These are phyloP conservation scores for Dichotomocladium elegans DNA, from an alignment of 371 early-diverging fungal species.

Conservation along the genomic window DNA sequence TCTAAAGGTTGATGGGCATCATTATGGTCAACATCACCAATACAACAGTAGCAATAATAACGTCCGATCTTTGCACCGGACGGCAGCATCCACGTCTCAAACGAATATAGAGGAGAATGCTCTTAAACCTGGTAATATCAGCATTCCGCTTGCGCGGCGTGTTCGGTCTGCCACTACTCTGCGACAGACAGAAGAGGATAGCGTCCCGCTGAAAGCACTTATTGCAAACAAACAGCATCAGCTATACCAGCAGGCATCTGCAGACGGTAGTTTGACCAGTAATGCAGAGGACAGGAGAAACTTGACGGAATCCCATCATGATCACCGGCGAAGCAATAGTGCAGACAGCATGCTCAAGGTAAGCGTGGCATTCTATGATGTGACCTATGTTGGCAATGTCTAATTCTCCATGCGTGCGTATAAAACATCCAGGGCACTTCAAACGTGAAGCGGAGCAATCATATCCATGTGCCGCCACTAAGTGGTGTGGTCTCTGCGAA, in stretches of 20 bases:
- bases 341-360: slow-evolving; percentile 25
- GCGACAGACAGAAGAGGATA: slow-evolving; percentile 26
- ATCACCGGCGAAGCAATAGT: slow-evolving; percentile 39
- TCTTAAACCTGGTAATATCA: background rate
- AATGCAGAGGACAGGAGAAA: background rate
- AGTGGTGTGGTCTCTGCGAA: background rate
- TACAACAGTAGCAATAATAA: background rate
- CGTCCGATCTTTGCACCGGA: too few relatives aligned
- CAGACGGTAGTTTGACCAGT: background rate
- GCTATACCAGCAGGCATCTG: slow-evolving; percentile 11
- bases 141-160: slow-evolving; percentile 27
- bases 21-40: slow-evolving; percentile 3
- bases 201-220: slow-evolving; percentile 28
- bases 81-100: slow-evolving; percentile 1
- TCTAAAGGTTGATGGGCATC: slow-evolving; percentile 4
- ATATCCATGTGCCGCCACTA: slow-evolving; percentile 6
- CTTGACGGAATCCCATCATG: background rate
- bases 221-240: slow-evolving; percentile 29
- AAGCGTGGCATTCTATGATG: background rate
- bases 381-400: background rate
- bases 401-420: background rate
- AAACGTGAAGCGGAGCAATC: background rate
- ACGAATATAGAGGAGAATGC: background rate
- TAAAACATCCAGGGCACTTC: background rate
- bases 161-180: slow-evolving; percentile 39